These are phyloP conservation scores for Inonotus hispidus DNA, from an alignment of 1,284 basidiomycete species.

Conservation along the genomic window DNA sequence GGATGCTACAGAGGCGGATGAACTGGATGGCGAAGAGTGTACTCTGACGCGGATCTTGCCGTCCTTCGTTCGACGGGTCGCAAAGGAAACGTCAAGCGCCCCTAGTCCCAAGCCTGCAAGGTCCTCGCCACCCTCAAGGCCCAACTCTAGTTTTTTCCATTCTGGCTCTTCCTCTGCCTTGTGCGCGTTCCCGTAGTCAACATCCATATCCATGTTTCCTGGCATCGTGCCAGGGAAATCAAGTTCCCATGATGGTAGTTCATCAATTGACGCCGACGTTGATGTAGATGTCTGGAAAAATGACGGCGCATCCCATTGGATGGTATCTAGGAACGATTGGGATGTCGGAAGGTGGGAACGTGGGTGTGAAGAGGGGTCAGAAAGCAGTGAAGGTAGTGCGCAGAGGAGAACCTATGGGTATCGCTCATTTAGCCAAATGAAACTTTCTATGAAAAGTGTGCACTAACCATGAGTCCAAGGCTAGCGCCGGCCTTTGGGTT, in stretches of 20 bases:
- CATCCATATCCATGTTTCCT: constrained; percentile 47
- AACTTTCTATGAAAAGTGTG: constrained; percentile 15
- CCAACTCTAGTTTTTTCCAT: constrained; percentile 48
- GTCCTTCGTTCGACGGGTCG: constrained; percentile 53
- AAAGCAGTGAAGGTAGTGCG: constrained; percentile 68
- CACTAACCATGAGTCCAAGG: constrained; percentile 63
- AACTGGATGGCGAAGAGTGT: constrained; percentile 45
- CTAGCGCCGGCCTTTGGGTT: constrained; percentile 49
- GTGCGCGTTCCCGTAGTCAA: constrained; percentile 26
- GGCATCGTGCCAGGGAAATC: constrained; percentile 43
- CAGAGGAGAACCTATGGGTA: constrained; percentile 56
- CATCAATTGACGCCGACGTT: constrained; percentile 20
- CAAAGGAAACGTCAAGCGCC: constrained; percentile 67
- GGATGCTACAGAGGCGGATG: constrained; percentile 25
- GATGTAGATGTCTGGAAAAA: constrained; percentile 34
- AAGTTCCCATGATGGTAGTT: constrained; percentile 34
- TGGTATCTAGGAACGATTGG: constrained; percentile 34
- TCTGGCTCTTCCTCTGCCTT: background rate
- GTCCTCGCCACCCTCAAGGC: constrained; percentile 29
- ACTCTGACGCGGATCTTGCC: constrained; percentile 71
- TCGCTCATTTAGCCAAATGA: constrained; percentile 5
- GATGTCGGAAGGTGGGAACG: constrained; percentile 39
- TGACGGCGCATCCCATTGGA: constrained; percentile 17
- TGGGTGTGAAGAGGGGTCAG: constrained; percentile 47
- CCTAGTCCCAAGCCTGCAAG: constrained; percentile 45